These are phyloP conservation scores for Cylindrotheca fusiformis DNA, from an alignment of 108 stramenopile species.

Conservation along the genomic window DNA sequence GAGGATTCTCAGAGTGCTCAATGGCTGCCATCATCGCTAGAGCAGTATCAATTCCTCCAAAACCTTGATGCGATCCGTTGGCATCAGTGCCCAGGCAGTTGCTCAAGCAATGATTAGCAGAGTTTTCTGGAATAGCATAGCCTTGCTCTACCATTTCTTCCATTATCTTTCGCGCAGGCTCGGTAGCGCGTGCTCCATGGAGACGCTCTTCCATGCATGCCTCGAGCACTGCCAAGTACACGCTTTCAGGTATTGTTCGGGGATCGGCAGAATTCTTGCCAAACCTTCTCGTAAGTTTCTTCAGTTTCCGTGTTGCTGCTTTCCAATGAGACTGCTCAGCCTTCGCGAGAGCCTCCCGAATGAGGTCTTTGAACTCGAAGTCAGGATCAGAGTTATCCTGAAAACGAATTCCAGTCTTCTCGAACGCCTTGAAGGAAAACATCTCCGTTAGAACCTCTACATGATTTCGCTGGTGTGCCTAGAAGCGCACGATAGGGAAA, in stretches of 20 bases:
- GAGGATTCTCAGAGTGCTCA: conserved; percentile 27
- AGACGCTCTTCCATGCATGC: conserved; percentile 73
- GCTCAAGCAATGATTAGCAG: conserved; percentile 63
- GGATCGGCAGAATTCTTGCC: conserved; percentile 37
- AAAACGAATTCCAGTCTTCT: conserved; percentile 33
- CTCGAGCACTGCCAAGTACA: conserved; percentile 56
- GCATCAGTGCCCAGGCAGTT: conserved; percentile 63
- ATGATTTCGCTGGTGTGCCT: too few relatives aligned
- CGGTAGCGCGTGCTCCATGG: conserved; percentile 84
- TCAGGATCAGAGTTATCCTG: conserved; percentile 74
- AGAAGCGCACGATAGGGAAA: too few relatives aligned
- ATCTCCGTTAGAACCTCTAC: too few relatives aligned
- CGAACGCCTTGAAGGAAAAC: conserved; percentile 14
- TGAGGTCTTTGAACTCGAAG: conserved; percentile 65
- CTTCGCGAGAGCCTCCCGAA: conserved; percentile 47
- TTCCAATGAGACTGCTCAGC: conserved; percentile 83
- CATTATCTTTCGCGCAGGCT: conserved; percentile 79
- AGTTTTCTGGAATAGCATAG: conserved; percentile 57
- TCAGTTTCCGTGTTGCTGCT: conserved; percentile 73
- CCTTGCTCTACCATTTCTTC: conserved; percentile 71
- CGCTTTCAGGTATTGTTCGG: conserved; percentile 49
- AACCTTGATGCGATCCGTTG: conserved; percentile 75
- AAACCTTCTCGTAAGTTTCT: conserved; percentile 39
- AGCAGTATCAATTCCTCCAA: conserved; percentile 82
- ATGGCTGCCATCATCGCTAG: conserved; percentile 81